These are phyloP conservation scores for Ilyonectria destructans DNA, from an alignment of 2,329 filamentous ascomycete genomes.

Conservation along the genomic window DNA sequence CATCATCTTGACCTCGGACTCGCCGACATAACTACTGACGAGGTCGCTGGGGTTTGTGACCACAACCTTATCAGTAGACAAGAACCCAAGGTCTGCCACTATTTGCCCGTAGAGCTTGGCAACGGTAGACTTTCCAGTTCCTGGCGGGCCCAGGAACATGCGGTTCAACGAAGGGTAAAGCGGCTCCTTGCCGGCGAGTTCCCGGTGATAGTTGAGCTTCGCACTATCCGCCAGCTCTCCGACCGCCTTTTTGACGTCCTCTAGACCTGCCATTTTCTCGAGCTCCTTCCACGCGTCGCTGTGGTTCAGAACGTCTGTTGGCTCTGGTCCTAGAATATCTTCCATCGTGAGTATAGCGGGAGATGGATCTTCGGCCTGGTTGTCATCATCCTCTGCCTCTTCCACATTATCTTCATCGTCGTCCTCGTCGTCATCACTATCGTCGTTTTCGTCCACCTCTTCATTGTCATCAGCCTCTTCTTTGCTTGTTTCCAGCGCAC, in stretches of 20 bases:
- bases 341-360: neutral
- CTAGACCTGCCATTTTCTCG: neutral
- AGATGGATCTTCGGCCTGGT: neutral
- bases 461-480: no score
- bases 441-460: neutral
- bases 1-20: neutral
- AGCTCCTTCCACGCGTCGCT: slow-evolving; percentile 1
- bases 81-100: slow-evolving; percentile 74
- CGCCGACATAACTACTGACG: neutral
- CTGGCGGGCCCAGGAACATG: slow-evolving; percentile 76
- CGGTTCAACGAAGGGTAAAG: neutral
- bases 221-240: neutral
- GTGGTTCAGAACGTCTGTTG: neutral
- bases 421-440: neutral
- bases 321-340: neutral
- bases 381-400: neutral
- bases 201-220: neutral
- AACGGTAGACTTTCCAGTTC: slow-evolving; percentile 81
- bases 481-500: no score
- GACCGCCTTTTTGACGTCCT: neutral
- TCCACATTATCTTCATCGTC: neutral
- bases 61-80: slow-evolving; percentile 49
- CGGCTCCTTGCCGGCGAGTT: neutral
- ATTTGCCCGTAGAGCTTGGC: slow-evolving; percentile 79
- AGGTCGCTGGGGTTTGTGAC: neutral